Evolutionary conservation across 2,329 filamentous ascomycete genomes (phyloP), one percentile per base, ranked within the genome.

Genomic region (Phoma sp.): DNA sequence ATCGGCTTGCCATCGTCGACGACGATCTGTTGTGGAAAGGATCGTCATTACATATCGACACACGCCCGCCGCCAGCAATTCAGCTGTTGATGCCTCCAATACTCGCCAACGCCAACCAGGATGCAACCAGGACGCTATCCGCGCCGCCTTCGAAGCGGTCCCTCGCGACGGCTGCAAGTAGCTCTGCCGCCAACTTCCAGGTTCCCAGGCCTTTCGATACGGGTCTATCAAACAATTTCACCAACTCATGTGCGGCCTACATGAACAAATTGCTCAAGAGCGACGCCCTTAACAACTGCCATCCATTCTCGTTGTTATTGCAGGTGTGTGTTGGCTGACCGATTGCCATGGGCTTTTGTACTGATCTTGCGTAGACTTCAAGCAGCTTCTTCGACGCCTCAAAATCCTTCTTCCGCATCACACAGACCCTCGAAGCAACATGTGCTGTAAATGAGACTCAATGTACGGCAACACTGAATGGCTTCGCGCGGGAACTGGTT

Each of bases 231-330:
- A 81, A 78, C 68, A 83, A 83, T 66, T 82, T 82, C 68, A 83
- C 81, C 8, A 70, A 71, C 30, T 77, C 78, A 4, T 93, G 89
- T 67, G 84, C 86, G 3, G 71, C 70, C 4, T 93, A 93, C 75
- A 87, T 96, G 72, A 79, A 83, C 46, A 73, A 73, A 2, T 86
- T 96, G 65, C 81, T 95, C 45, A 77, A 76, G 41, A 84, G 90
- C 68, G 70, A 81, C 5, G 86, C 84, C 3, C 91, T 95, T 64
- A 83, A 85, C 62, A 73, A 82, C 46, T 98, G 93, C 77, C 86
- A 93, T 62, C 91, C 93, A 0, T 80, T 97, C 52, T 96, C 93
- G 1, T 81, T 96, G 65, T 83, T 98, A 60, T 80, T 98, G 8
- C 86, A 90, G 79, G 89, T 90, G 77, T 69, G 83, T 59, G 13